Base-by-base conservation (phyloP, 495 filamentous ascomycete species). In the Terfezia claveryi region DNA sequence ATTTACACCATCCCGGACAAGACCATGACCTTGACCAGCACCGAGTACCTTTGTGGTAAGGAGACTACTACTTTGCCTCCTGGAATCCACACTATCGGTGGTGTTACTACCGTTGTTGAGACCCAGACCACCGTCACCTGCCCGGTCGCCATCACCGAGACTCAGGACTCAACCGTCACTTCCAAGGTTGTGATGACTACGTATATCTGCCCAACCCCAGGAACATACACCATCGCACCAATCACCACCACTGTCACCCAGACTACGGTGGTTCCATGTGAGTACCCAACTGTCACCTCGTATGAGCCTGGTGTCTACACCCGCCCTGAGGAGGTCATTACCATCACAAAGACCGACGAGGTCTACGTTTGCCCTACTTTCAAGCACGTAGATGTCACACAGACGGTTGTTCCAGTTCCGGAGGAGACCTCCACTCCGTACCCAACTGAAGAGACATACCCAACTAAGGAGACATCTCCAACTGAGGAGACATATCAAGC, bases 171-270 rank as follows among this genome's bases (percentile, higher is more conserved):
- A 61, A 74, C 74, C 61, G 79, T 79, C 41, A 76, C 74, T 49
- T 85, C 78, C 72, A 85, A 75, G 71, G 70, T 83, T 63, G 76
- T 83, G 64, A 74, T 74, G 69, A 79, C 74, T 61, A 82, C 80
- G 62, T 87, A 81, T 67, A 76, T 80, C 62, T 87, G 83, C 80
- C 82, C 85, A 61, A 71, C 71, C 46, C 72, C 83, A 65, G 83
- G 83, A 68, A 87, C 81, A 55, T 88, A 88, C 74, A 86, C 80
- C 65, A 80, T 89, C 62, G 80, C 76, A 60, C 81, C 82, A 23
- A 74, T 73, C 64, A 82, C 80, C 63, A 81, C 78, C 56, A 67
- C 67, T 27, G 73, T 76, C 51, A 69, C 72, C 53, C 62, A 68
- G 37, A 69, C 72, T 51, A 66, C 67, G 60, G 72, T 69, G 56